phyloP scores from a whole-genome alignment of 352 stramenopile species.

The Globisporangium nunn region DNA sequence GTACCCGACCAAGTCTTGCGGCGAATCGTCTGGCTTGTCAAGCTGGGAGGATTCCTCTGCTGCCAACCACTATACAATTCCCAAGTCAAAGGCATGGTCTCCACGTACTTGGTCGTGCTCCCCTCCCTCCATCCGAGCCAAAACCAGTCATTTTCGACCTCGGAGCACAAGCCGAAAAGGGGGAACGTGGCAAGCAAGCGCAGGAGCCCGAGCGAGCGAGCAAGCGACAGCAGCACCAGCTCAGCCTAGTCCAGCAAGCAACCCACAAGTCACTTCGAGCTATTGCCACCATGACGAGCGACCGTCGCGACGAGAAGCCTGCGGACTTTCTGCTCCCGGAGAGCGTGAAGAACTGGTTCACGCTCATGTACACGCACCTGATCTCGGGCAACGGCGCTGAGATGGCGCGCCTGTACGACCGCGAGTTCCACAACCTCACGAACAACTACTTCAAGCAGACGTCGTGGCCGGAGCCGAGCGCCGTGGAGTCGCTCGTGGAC shows the following conservation, averaged over 20 bases:
- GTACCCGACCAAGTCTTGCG: not conserved
- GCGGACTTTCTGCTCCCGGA: conserved; percentile 84
- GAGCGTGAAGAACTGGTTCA: conserved; percentile 86
- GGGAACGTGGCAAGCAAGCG: not conserved
- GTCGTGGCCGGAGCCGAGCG: conserved; percentile 90
- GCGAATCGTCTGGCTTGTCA: not conserved
- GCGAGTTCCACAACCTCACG: conserved; percentile 82
- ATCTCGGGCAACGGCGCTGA: conserved; percentile 75
- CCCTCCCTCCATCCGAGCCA: conserved; percentile 15
- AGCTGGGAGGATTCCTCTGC: not conserved
- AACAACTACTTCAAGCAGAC: conserved; percentile 94
- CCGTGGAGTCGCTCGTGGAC: conserved; percentile 77
- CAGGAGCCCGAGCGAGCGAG: not conserved
- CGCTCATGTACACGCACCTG: conserved; percentile 81
- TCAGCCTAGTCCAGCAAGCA: no score
- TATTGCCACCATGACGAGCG: conserved; percentile 25
- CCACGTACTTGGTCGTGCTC: conserved; percentile 16
- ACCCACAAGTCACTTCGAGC: not conserved
- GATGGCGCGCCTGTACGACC: conserved; percentile 84
- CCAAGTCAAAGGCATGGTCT: conserved; percentile 12
- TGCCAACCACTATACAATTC: conserved; percentile 17
- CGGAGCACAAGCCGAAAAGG: not conserved
- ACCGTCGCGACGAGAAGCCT: conserved; percentile 76
- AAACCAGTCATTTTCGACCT: conserved; percentile 41
- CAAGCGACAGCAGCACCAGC: conserved; percentile 5